A percentile compares a stretch with the other conserved stretches of the same genome.
Evolutionary conservation across 768 basidiomycete genomes (phyloP).

Genomic region (Lactarius vividus): DNA sequence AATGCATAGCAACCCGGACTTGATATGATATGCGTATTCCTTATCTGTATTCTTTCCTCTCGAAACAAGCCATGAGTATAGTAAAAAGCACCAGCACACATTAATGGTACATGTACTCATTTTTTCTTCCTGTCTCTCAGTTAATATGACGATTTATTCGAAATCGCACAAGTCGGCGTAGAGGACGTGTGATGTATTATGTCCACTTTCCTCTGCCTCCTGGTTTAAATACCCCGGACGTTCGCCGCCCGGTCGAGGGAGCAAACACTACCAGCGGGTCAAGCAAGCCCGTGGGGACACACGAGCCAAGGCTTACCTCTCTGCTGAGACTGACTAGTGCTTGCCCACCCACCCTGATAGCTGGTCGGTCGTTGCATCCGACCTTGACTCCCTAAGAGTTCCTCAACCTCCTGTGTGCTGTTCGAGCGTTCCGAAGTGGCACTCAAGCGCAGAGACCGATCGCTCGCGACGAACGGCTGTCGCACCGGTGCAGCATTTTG

Average conservation of each 20-base stretch:
- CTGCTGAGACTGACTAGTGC: conserved; percentile 12
- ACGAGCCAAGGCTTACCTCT: conserved; percentile 12
- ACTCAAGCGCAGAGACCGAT: conserved; percentile 45
- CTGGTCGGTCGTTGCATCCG: conserved; percentile 11
- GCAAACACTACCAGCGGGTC: conserved; percentile 42
- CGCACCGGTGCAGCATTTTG: conserved; percentile 24
- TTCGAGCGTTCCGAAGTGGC: conserved; percentile 38
- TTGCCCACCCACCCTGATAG: conserved; percentile 19
- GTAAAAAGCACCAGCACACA: conserved; percentile 5
- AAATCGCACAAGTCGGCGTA: background rate
- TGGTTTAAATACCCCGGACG: conserved; percentile 46
- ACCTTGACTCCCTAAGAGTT: conserved; percentile 43
- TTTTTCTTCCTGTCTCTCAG: background rate
- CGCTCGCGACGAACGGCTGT: conserved; percentile 43
- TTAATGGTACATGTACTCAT: conserved; percentile 21
- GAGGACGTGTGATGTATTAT: background rate
- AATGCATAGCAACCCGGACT: conserved; percentile 4
- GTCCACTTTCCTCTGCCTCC: conserved; percentile 29
- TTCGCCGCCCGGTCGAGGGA: conserved; percentile 38
- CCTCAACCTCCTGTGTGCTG: conserved; percentile 73
- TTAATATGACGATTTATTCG: background rate
- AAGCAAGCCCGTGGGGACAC: background rate
- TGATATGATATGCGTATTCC: conserved; percentile 16
- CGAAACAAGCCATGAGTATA: conserved; percentile 7
- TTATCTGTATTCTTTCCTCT: conserved; percentile 9